phyloP scores from a whole-genome alignment of 495 filamentous ascomycete species.

The Penicillium canariense region DNA sequence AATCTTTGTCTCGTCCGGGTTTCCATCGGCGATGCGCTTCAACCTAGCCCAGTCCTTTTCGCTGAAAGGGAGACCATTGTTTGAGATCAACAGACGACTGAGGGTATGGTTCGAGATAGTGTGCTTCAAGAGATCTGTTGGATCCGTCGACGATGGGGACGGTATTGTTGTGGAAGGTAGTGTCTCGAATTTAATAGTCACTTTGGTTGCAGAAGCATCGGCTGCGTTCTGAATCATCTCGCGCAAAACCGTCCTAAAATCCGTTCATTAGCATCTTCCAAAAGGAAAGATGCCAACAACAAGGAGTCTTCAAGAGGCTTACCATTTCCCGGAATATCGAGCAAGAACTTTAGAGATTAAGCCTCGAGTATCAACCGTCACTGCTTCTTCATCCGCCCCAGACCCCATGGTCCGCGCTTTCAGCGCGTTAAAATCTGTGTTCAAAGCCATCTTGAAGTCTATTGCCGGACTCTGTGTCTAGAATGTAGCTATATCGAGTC shows the following conservation, averaged over 20 bases:
- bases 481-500: neutral
- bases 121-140: conserved; percentile 74
- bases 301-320: neutral
- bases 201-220: conserved; percentile 85
- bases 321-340: conserved; percentile 91
- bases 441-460: conserved; percentile 49
- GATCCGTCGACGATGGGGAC: conserved; percentile 62
- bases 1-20: conserved; percentile 98
- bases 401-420: conserved; percentile 82
- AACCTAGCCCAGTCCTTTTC: conserved; percentile 88
- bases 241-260: conserved; percentile 61
- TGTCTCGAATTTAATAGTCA: conserved; percentile 88
- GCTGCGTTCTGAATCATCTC: conserved; percentile 98
- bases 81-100: conserved; percentile 78
- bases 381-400: conserved; percentile 90
- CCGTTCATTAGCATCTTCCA: conserved; percentile 5
- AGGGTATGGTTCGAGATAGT: conserved; percentile 79
- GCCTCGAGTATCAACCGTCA: conserved; percentile 95
- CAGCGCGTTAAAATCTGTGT: conserved; percentile 76
- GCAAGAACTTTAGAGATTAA: conserved; percentile 97
- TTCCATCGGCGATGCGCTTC: conserved; percentile 96
- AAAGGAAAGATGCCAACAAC: neutral
- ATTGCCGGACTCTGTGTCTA: neutral
- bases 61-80: conserved; percentile 82
- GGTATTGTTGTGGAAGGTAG: conserved; percentile 74